Evolutionary conservation across 345 rosid species (phyloP), one percentile per base, ranked within the genome.

Genomic region (Bretschneidera sinensis): DNA sequence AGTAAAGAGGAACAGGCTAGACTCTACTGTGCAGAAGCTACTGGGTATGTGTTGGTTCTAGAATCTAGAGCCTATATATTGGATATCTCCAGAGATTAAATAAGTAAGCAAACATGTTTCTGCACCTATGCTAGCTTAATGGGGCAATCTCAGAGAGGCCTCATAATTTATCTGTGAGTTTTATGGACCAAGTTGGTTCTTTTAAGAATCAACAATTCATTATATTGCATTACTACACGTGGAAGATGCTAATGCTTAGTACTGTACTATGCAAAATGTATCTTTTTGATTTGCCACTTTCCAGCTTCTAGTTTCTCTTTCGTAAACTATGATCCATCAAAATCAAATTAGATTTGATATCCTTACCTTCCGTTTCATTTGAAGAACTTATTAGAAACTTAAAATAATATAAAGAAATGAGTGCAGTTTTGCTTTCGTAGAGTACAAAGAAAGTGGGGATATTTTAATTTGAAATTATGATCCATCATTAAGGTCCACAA

Each of bases 1-100:
- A 92, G 98, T 63, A 74, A 75, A 34, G 89, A 87, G 68, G 97
- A 92, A 67, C 89, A 79, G 61, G 98, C 98, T 49, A 78, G 87
- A 71, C 81, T 92, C n/a, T 89, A 83, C 62, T 70, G 68, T 52
- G 74, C 83, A 21, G 83, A 73, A 57, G 66, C 78, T 55, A 84
- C 94, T 17, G 81, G 95, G 97, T 92, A 63, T 35, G 77, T n/a
- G n/a, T n/a, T n/a, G 54, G 54, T 62, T 55, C 10, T 33, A 31
- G 43, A 67, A 50, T 24, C 45, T 31, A 31, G 35, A 31, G 9
- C 35, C 35, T 31, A 31, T 60, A 9, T 21, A 14, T 31, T 14
- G 45, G 10, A 39, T 39, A 39, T 7, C 15, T 11, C 6, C 45
- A 39, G 4, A 4, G 45, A 39, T 39, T 5, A 39, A 4, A 39